Evolutionary conservation across 768 basidiomycete species (phyloP).

Genomic region (Trametes meyenii): DNA sequence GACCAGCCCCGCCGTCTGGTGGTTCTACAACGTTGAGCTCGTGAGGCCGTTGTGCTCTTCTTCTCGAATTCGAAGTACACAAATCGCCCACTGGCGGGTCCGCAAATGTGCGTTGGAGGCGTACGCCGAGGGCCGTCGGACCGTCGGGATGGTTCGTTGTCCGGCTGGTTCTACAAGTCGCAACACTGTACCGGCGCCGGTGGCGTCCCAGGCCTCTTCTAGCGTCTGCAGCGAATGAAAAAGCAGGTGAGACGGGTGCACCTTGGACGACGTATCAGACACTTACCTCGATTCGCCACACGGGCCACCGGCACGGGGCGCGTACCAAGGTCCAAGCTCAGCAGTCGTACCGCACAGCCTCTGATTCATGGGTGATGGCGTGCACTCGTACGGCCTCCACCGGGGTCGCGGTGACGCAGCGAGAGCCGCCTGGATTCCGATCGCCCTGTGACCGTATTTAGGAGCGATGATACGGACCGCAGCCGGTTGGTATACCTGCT

Average conservation of each 20-base stretch:
- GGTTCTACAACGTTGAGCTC: too few species aligned
- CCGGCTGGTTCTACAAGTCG: too few species aligned
- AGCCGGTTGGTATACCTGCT: not conserved
- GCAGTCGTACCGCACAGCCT: slow-evolving; percentile 1
- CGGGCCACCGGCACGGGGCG: slow-evolving; percentile 4
- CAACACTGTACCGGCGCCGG: too few species aligned
- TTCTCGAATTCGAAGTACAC: too few species aligned
- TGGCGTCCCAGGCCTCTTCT: too few species aligned
- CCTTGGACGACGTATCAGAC: not conserved
- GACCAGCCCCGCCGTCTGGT: too few species aligned
- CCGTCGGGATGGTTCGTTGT: too few species aligned
- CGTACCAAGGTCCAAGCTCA: not conserved
- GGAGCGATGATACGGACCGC: not conserved
- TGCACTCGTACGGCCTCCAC: not conserved
- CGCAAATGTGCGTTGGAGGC: too few species aligned
- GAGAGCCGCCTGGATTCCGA: slow-evolving; percentile 9
- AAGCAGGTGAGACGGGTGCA: not conserved
- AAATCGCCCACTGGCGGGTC: too few species aligned
- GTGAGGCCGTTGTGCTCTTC: too few species aligned
- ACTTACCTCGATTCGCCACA: not conserved
- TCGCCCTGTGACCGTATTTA: not conserved
- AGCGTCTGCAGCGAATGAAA: too few species aligned
- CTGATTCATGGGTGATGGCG: not conserved
- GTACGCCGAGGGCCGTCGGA: too few species aligned
- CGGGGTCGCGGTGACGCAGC: not conserved